phyloP scores from a whole-genome alignment of 345 rosid genomes.

The Eucalyptus curtisii region DNA sequence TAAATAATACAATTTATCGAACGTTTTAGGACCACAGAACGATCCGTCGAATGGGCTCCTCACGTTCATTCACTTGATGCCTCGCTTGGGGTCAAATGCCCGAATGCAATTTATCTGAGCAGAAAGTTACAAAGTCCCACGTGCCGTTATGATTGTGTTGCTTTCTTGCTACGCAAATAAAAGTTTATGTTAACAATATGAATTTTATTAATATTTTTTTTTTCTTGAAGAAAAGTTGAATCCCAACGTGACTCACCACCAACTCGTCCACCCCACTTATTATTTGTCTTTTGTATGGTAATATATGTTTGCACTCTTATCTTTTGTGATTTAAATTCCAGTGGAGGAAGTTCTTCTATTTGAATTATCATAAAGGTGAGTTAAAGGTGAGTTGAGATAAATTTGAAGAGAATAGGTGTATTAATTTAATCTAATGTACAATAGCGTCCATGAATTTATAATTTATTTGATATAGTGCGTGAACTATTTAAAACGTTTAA shows the following conservation, averaged over 20 bases:
- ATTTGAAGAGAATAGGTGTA: background rate
- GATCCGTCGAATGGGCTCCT: background rate
- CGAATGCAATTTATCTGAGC: background rate
- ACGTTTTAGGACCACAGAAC: background rate
- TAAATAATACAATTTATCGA: background rate
- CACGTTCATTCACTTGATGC: background rate
- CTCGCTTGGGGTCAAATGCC: background rate
- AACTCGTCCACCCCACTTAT: background rate
- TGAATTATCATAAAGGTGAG: background rate
- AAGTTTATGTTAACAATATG: background rate
- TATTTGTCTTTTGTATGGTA: background rate
- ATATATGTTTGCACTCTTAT: background rate
- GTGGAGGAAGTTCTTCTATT: background rate
- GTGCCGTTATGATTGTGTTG: background rate
- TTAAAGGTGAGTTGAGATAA: background rate
- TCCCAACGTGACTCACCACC: background rate
- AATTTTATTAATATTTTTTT: too few relatives aligned
- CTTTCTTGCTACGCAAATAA: background rate
- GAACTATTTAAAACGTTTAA: background rate
- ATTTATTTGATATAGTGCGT: accelerated
- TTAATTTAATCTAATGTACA: background rate
- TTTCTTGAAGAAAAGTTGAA: background rate
- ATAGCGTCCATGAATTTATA: accelerated
- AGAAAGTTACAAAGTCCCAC: background rate
- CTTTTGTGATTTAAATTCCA: background rate